Evolutionary conservation across 345 rosid species (phyloP).

Genomic region (Cochlearia excelsa): DNA sequence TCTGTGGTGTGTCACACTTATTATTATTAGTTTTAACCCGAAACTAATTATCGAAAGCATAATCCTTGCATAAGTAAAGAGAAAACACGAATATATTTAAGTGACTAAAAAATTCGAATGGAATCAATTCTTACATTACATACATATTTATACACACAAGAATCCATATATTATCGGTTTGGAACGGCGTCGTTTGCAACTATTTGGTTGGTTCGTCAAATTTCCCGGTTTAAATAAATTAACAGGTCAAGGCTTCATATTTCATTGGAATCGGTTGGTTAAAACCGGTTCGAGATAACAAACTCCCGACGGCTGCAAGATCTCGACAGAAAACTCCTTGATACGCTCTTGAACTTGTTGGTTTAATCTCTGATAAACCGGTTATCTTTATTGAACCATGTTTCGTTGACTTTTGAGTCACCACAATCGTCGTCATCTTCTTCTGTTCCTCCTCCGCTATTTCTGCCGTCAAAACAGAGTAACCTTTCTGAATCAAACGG

Average conservation of each 20-base stretch:
- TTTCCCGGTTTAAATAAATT: slow-evolving; percentile 19
- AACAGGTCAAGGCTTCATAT: slow-evolving; percentile 90
- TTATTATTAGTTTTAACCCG: neutral
- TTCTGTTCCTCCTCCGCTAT: slow-evolving; percentile 16
- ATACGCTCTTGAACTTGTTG: slow-evolving; percentile 40
- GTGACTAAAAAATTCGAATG: slow-evolving; percentile 8
- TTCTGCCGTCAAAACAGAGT: slow-evolving; percentile 47
- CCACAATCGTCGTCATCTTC: slow-evolving; percentile 9
- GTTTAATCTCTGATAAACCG: slow-evolving; percentile 8
- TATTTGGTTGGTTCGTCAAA: neutral
- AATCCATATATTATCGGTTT: neutral
- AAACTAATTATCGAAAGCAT: slow-evolving; percentile 15
- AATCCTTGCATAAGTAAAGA: slow-evolving; percentile 7
- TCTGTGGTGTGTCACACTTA: neutral
- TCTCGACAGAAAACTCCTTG: slow-evolving; percentile 94
- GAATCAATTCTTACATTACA: slow-evolving; percentile 9
- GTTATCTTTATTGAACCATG: neutral
- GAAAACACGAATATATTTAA: slow-evolving; percentile 18
- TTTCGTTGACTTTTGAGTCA: neutral
- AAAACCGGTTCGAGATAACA: slow-evolving; percentile 73
- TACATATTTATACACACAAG: slow-evolving; percentile 1
- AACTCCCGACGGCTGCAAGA: slow-evolving; percentile 68
- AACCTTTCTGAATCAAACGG: slow-evolving; percentile 84
- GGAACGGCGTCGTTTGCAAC: slow-evolving; percentile 12
- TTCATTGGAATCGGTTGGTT: slow-evolving; percentile 74